A percentile compares a stretch with the other conserved stretches of the same genome.
Evolutionary conservation across 2,329 filamentous ascomycete species (phyloP).

Genomic region (Fusarium subtropicale): DNA sequence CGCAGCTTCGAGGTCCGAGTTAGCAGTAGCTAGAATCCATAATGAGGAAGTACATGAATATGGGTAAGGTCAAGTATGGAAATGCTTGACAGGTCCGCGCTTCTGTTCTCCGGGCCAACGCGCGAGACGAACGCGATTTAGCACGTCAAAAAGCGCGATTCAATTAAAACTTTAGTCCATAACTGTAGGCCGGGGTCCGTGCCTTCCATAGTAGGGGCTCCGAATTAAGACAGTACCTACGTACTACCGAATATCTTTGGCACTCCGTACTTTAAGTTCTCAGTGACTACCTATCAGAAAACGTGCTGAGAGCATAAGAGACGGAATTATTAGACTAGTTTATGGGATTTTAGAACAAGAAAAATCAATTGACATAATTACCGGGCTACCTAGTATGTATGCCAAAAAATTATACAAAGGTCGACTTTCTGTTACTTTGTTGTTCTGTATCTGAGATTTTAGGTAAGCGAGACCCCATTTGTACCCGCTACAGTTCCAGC

Average conservation of each 20-base stretch:
- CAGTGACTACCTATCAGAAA: neutral
- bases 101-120: constrained; percentile 42
- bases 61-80: neutral
- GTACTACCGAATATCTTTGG: neutral
- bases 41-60: neutral
- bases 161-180: constrained; percentile 45
- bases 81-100: constrained; percentile 38
- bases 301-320: neutral
- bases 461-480: constrained; percentile 15
- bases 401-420: too few relatives aligned
- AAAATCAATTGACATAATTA: neutral
- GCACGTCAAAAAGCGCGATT: constrained; percentile 32
- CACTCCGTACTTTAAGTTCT: neutral
- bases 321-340: neutral
- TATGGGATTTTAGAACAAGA: neutral
- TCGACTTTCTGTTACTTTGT: neutral
- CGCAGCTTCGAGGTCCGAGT: constrained; percentile 24
- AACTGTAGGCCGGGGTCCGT: constrained; percentile 30
- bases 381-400: too few relatives aligned
- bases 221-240: neutral
- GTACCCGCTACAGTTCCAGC: constrained; percentile 11
- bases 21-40: constrained; percentile 14
- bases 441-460: neutral
- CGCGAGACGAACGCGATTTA: constrained; percentile 38
- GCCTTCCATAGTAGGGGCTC: constrained; percentile 11